Percentiles rank a stretch among this genome's conserved stretches.
phyloP scores from a whole-genome alignment of 768 basidiomycete genomes.

The Antrodiella citrinella region DNA sequence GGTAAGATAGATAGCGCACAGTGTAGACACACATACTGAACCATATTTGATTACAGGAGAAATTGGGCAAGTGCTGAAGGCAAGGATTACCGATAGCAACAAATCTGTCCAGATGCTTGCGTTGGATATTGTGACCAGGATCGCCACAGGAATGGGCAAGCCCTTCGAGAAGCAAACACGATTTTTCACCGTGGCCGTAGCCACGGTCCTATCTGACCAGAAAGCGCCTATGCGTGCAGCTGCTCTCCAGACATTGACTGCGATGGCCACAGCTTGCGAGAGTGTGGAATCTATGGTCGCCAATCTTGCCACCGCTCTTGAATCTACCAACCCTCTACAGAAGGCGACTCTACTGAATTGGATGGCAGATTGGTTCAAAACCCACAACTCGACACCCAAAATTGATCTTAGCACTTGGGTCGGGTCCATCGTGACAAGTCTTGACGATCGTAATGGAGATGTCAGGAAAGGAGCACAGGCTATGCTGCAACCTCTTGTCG shows the following conservation, averaged over 20 bases:
- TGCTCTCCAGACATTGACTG: slow-evolving; percentile 68
- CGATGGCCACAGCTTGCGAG: slow-evolving; percentile 80
- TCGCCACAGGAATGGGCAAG: slow-evolving; percentile 92
- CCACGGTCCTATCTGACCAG: slow-evolving; percentile 85
- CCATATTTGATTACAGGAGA: slow-evolving; percentile 49
- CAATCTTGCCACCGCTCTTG: slow-evolving; percentile 73
- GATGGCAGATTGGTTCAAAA: slow-evolving; percentile 74
- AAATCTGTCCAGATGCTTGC: slow-evolving; percentile 88
- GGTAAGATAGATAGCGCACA: slow-evolving; percentile 37
- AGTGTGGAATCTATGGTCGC: slow-evolving; percentile 76
- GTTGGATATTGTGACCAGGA: slow-evolving; percentile 81
- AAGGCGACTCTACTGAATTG: slow-evolving; percentile 73
- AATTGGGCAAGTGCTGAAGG: slow-evolving; percentile 82
- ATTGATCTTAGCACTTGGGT: slow-evolving; percentile 70
- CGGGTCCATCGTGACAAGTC: slow-evolving; percentile 54
- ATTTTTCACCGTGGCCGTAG: slow-evolving; percentile 67
- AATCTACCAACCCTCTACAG: slow-evolving; percentile 81
- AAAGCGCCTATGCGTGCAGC: slow-evolving; percentile 80
- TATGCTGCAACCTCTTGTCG: slow-evolving; percentile 68
- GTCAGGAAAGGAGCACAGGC: slow-evolving; percentile 88
- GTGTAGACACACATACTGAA: background rate
- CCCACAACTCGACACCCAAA: slow-evolving; percentile 41
- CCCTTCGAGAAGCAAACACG: slow-evolving; percentile 87
- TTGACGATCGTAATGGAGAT: slow-evolving; percentile 89
- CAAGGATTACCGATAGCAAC: slow-evolving; percentile 85